Conservation (phyloP, 2,329 filamentous ascomycete genomes). For the Cadophora luteo-olivacea region DNA sequence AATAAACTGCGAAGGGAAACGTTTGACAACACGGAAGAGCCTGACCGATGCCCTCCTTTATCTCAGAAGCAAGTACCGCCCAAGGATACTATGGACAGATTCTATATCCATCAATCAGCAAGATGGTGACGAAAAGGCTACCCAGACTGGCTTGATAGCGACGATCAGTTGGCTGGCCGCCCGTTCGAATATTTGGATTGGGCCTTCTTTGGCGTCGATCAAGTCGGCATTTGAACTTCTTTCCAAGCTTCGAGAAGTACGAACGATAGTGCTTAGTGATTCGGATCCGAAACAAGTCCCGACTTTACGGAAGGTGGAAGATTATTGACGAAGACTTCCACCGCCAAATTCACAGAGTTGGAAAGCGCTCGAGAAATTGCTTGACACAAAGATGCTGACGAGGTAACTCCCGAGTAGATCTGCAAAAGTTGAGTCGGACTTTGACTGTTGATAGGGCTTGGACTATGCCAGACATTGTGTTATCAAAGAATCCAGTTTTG, state of each 20-base stretch:
- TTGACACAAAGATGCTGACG: not conserved
- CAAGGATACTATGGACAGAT: not conserved
- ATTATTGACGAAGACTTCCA: not conserved
- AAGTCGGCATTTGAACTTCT: not conserved
- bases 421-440: no score
- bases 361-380: not conserved
- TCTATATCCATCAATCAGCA: not conserved
- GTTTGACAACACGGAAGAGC: not conserved
- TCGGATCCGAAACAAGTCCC: not conserved
- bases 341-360: not conserved
- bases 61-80: not conserved
- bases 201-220: not conserved
- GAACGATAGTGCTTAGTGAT: not conserved
- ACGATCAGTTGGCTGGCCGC: not conserved
- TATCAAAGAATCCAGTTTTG: not conserved
- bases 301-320: not conserved
- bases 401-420: not conserved
- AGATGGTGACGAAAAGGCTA: not conserved
- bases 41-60: not conserved
- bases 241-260: not conserved
- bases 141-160: not conserved
- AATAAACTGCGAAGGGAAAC: not conserved
- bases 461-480: not conserved
- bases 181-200: not conserved
- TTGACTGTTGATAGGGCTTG: not conserved